Percentiles rank a stretch among this genome's conserved stretches.
These are phyloP conservation scores for Fusarium chuoi DNA, from an alignment of 2,329 filamentous ascomycete genomes.

Conservation along the genomic window DNA sequence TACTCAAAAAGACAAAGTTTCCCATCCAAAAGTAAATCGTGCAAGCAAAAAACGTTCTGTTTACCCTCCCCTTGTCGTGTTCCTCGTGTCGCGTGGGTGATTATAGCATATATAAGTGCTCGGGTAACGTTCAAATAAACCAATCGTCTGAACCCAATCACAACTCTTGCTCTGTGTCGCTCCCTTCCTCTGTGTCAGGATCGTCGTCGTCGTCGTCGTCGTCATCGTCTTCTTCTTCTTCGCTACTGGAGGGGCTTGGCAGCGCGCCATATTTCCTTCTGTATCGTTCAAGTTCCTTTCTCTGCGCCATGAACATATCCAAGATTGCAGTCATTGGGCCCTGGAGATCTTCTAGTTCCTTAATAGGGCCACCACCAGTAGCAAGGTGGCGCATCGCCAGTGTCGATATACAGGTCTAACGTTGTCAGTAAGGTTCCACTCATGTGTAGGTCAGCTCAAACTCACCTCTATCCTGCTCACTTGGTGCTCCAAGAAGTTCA, in stretches of 20 bases:
- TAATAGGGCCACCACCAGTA: slow-evolving; percentile 70
- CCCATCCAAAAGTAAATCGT: slow-evolving; percentile 8
- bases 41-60: slow-evolving; percentile 22
- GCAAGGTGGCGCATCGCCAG: slow-evolving; percentile 83
- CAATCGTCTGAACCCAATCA: slow-evolving; percentile 12
- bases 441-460: slow-evolving; percentile 69
- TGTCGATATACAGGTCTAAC: slow-evolving; percentile 81
- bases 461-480: slow-evolving; percentile 94
- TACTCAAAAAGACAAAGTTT: slow-evolving; percentile 24
- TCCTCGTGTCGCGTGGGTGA: slow-evolving; percentile 31
- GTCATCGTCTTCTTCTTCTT: slow-evolving; percentile 39
- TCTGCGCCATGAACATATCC: slow-evolving; percentile 66
- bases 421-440: slow-evolving; percentile 37
- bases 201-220: slow-evolving; percentile 36
- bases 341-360: slow-evolving; percentile 75
- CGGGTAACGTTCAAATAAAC: not conserved
- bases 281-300: slow-evolving; percentile 72
- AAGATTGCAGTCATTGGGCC: slow-evolving; percentile 82
- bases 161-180: slow-evolving; percentile 45
- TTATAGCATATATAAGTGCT: slow-evolving; percentile 36
- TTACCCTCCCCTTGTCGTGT: slow-evolving; percentile 20
- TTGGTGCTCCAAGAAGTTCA: slow-evolving; percentile 94
- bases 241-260: slow-evolving; percentile 39
- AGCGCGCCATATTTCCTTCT: slow-evolving; percentile 63
- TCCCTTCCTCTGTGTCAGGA: slow-evolving; percentile 39